Base-by-base conservation (phyloP, 1,139 yeast genomes). In the Blastobotrys aristatus region DNA sequence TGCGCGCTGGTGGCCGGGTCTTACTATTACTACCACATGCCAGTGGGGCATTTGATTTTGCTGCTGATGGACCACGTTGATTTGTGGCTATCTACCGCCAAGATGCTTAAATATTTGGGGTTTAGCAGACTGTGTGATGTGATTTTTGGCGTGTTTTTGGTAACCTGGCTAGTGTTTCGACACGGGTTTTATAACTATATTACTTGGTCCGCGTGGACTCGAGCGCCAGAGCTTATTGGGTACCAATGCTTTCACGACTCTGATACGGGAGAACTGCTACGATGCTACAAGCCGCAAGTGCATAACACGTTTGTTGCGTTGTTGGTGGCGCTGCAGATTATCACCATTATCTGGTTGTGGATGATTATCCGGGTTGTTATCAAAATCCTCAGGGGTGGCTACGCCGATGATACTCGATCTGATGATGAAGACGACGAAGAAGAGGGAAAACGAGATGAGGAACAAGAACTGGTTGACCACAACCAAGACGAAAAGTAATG, bases 51-150 rank as follows among this genome's bases (percentile, higher is more conserved):
- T 65, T 76, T 83, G 40, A 82, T 89, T 43, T 68, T 87, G 57
- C 75, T 83, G 57, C 69, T 86, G 53, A 88, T 89, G 96, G 96
- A 89, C 66, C 71, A 80, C 31, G 94, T 82, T 41, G 97, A 89
- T 63, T 77, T 83, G 38, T 71, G 80, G 54, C 71, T 89, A 38
- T 72, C 92, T 0, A 67, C 73, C 2, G 96, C 96, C 18, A 89
- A 89, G 64, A 71, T 87, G 68, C 71, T 87, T 56, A 84, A 82
- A 63, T 89, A 89, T 64, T 73, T 84, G 49, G 85, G 89, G 1
- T 78, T 67, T 57, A 68, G 70, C 37, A 68, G 60, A 10, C 61
- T 74, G 6, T 88, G 96, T 65, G 96, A 89, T 63, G 55, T 70
- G 32, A 73, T 80, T 75, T 89, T 89, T 66, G 70, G 80, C 18